Evolutionary conservation across 1,139 yeast genomes (phyloP).

Genomic region (Torulaspora globosa): DNA sequence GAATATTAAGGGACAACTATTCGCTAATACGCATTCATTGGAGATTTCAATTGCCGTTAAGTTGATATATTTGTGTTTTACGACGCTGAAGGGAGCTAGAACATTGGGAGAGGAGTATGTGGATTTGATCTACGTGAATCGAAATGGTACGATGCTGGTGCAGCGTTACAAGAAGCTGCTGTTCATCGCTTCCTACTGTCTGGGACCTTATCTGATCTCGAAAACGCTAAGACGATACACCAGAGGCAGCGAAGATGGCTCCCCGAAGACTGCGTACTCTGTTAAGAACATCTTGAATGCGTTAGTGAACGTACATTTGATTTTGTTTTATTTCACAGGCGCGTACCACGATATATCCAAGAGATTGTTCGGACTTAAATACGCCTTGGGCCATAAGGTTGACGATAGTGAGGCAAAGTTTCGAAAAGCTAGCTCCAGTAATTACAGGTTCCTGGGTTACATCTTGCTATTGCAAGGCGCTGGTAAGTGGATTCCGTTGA

Average conservation of each 20-base stretch:
- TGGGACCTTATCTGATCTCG: conserved; percentile 52
- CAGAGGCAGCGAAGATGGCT: conserved; percentile 19
- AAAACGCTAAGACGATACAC: conserved; percentile 23
- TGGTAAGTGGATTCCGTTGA: conserved; percentile 10
- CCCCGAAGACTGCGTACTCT: conserved; percentile 22
- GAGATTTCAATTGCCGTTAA: conserved; percentile 60
- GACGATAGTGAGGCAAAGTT: conserved; percentile 41
- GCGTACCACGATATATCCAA: conserved; percentile 74
- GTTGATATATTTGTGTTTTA: conserved; percentile 58
- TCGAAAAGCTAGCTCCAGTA: conserved; percentile 25
- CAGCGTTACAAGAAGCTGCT: conserved; percentile 44
- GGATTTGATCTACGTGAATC: conserved; percentile 66
- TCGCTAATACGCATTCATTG: conserved; percentile 58
- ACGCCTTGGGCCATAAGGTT: conserved; percentile 64
- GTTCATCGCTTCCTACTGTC: conserved; percentile 52
- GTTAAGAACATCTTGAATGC: conserved; percentile 49
- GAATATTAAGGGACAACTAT: conserved; percentile 55
- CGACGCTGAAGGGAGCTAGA: conserved; percentile 70
- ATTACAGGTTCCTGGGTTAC: conserved; percentile 75
- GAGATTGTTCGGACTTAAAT: conserved; percentile 72
- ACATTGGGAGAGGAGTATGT: conserved; percentile 95
- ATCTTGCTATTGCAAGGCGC: conserved; percentile 54
- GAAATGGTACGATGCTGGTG: conserved; percentile 51
- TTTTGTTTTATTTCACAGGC: conserved; percentile 77
- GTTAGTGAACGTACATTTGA: conserved; percentile 64